Percentiles rank a stretch among this genome's conserved stretches.
Evolutionary conservation across 2,329 filamentous ascomycete species (phyloP).

Genomic region (Epichloe hybrida): DNA sequence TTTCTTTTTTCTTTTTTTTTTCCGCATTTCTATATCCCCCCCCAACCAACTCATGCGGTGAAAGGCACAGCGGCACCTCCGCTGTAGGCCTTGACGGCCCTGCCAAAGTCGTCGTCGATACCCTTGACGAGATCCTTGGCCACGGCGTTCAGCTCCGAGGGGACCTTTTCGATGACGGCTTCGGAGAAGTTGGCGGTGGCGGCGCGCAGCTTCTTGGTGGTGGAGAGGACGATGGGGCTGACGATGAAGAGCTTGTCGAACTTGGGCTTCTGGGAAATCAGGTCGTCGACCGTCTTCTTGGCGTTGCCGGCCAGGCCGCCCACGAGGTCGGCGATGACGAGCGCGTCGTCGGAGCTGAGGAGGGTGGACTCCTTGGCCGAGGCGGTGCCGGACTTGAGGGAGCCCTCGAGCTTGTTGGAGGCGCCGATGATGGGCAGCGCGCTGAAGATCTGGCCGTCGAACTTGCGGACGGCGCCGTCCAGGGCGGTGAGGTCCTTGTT

Average conservation of each 20-base stretch:
- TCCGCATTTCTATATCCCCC: too few relatives aligned
- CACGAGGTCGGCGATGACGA: constrained; percentile 25
- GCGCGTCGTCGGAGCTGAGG: constrained; percentile 23
- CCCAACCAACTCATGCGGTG: not conserved
- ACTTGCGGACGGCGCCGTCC: constrained; percentile 19
- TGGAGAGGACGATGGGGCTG: constrained; percentile 27
- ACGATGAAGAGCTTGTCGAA: constrained; percentile 30
- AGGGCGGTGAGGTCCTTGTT: constrained; percentile 22
- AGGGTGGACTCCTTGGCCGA: constrained; percentile 22
- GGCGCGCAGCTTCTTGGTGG: constrained; percentile 24
- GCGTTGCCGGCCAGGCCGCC: constrained; percentile 22
- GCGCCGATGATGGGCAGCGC: constrained; percentile 26
- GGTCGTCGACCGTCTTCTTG: constrained; percentile 21
- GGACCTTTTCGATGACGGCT: constrained; percentile 29
- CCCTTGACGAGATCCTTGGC: constrained; percentile 22
- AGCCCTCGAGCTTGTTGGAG: constrained; percentile 23
- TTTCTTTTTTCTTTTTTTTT: not conserved
- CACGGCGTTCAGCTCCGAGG: constrained; percentile 16
- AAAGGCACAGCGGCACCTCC: not conserved
- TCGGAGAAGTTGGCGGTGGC: constrained; percentile 24
- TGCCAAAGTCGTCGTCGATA: constrained; percentile 25
- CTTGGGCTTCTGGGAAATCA: constrained; percentile 26
- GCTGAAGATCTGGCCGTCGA: constrained; percentile 23
- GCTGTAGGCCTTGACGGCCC: constrained; percentile 20
- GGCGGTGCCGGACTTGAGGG: constrained; percentile 26